These are phyloP conservation scores for Sanghuangporus baumii DNA, from an alignment of 1,284 basidiomycete genomes.

Conservation along the genomic window DNA sequence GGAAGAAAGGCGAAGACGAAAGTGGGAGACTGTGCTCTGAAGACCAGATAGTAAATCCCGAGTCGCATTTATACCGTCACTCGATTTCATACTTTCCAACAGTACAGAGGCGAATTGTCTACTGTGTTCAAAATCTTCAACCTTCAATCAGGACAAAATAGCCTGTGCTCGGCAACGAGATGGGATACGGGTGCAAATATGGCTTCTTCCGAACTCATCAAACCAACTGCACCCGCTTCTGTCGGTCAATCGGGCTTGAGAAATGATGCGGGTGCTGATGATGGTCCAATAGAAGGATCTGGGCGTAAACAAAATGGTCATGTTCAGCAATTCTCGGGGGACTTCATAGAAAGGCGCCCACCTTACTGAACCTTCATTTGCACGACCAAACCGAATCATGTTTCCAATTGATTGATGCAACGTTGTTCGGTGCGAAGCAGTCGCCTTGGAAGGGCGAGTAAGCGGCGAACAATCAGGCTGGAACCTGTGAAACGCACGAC, in stretches of 20 bases:
- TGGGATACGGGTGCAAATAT: background rate
- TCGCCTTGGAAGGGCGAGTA: background rate
- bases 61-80: background rate
- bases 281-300: background rate
- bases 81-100: background rate
- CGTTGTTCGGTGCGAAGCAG: background rate
- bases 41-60: background rate
- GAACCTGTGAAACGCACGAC: background rate
- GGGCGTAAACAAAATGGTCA: background rate
- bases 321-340: background rate
- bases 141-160: background rate
- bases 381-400: background rate
- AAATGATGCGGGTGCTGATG: background rate
- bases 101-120: background rate
- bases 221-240: background rate
- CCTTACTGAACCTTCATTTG: background rate
- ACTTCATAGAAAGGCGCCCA: background rate
- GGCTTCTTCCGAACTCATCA: background rate
- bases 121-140: background rate
- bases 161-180: background rate
- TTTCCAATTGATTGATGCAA: background rate
- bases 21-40: background rate
- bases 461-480: background rate
- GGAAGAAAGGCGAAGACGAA: background rate
- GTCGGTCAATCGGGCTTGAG: background rate